A percentile compares a stretch with the other conserved stretches of the same genome.
Conservation (phyloP, 106 monocot species). For the Triglochin maritima region DNA sequence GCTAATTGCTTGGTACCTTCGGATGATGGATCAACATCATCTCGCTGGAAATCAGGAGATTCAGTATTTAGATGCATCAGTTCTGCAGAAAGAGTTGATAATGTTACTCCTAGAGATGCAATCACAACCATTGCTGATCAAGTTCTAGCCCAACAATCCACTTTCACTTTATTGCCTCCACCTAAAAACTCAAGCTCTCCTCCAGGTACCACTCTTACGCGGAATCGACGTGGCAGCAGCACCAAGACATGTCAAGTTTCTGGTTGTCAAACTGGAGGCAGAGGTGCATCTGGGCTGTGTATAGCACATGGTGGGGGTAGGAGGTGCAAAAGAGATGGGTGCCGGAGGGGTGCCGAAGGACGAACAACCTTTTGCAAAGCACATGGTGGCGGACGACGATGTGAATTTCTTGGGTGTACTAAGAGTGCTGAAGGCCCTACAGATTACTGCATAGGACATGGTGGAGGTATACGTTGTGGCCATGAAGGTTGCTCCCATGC, state of each 20-base stretch:
- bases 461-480: slow-evolving; percentile 53
- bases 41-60: slow-evolving; percentile 4
- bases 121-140: slow-evolving; percentile 3
- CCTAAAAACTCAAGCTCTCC: slow-evolving; percentile 10
- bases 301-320: slow-evolving; percentile 64
- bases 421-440: slow-evolving; percentile 69
- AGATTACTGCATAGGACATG: slow-evolving; percentile 57
- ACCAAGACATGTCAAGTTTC: slow-evolving; percentile 36
- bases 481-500: slow-evolving; percentile 38
- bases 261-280: slow-evolving; percentile 52
- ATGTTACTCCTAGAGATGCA: neutral
- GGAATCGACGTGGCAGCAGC: slow-evolving; percentile 14
- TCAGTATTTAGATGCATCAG: neutral
- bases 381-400: slow-evolving; percentile 57
- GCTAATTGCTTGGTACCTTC: neutral
- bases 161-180: neutral
- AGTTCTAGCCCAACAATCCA: slow-evolving; percentile 5
- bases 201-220: slow-evolving; percentile 11
- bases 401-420: slow-evolving; percentile 51
- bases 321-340: slow-evolving; percentile 48
- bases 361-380: slow-evolving; percentile 60
- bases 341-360: slow-evolving; percentile 59
- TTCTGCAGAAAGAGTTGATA: neutral
- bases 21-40: slow-evolving; percentile 12
- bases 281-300: slow-evolving; percentile 58